Conservation (phyloP, 495 filamentous ascomycete species). For the Penicillium samsonianum region DNA sequence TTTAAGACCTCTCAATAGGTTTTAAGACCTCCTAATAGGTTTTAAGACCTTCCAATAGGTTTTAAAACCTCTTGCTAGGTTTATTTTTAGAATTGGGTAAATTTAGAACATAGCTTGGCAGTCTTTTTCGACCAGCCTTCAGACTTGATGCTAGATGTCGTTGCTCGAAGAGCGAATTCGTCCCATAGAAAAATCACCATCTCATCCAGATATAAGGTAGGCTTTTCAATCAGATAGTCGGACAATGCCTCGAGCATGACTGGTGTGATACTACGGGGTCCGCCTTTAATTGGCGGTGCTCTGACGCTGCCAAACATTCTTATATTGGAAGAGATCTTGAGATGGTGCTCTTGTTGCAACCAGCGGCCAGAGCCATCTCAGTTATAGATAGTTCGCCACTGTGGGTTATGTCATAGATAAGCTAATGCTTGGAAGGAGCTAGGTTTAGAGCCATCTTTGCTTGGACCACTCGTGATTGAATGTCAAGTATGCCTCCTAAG, state of each 20-base stretch:
- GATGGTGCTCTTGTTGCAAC: constrained; percentile 24
- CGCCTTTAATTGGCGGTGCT: constrained; percentile 24
- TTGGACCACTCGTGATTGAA: constrained; percentile 16
- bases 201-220: constrained; percentile 4
- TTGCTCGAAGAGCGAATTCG: constrained; percentile 6
- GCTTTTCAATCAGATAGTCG: neutral
- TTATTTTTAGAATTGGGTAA: too few species aligned
- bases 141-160: constrained; percentile 9
- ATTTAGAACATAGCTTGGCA: too few species aligned
- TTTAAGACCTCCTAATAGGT: too few species aligned
- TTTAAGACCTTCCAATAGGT: too few species aligned
- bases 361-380: constrained; percentile 17
- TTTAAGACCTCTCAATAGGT: too few species aligned
- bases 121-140: constrained; percentile 17
- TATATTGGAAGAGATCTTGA: constrained; percentile 29
- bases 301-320: constrained; percentile 26
- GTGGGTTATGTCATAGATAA: constrained; percentile 22
- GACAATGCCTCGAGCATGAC: constrained; percentile 23
- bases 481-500: constrained; percentile 7
- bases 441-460: constrained; percentile 14
- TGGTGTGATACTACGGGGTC: constrained; percentile 25
- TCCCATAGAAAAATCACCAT: constrained; percentile 4
- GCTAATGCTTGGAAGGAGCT: constrained; percentile 14
- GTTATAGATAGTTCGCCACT: constrained; percentile 15
- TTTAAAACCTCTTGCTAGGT: too few species aligned